A percentile compares a stretch with the other conserved stretches of the same genome.
Conservation (phyloP, 1,284 basidiomycete species). For the Trichosporon sp. region DNA sequence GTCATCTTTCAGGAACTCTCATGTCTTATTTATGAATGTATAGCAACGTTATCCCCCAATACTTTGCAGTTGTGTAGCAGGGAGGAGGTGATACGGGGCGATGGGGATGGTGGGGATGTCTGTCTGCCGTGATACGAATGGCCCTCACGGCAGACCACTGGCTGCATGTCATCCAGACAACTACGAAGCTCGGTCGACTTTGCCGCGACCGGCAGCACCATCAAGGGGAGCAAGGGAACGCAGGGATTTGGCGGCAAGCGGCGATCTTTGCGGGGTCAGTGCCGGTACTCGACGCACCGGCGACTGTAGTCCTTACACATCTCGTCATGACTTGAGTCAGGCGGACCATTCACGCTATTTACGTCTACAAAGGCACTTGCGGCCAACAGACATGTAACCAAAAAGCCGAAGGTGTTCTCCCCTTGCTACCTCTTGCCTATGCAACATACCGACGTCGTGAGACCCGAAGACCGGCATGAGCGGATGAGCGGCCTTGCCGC, state of each 20-base stretch:
- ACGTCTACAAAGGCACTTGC: background rate
- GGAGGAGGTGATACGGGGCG: background rate
- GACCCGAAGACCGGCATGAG: background rate
- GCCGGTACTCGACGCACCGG: background rate
- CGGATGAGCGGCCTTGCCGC: background rate
- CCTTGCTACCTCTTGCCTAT: background rate
- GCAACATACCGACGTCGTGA: background rate
- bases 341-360: background rate
- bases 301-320: background rate
- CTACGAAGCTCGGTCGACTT: background rate
- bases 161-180: no score
- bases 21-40: constrained; percentile 14
- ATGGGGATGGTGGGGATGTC: no score
- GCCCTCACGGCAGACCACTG: no score
- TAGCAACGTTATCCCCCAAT: background rate
- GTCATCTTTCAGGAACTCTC: constrained; percentile 18
- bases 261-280: background rate
- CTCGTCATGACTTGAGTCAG: background rate
- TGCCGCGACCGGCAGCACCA: background rate
- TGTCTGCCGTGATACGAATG: no score
- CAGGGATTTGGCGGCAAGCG: background rate
- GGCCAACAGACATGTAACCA: background rate
- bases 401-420: background rate
- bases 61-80: background rate
- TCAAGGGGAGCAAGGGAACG: background rate